Conservation (phyloP, 371 early-diverging fungal genomes). For the Zychaea mexicana region DNA sequence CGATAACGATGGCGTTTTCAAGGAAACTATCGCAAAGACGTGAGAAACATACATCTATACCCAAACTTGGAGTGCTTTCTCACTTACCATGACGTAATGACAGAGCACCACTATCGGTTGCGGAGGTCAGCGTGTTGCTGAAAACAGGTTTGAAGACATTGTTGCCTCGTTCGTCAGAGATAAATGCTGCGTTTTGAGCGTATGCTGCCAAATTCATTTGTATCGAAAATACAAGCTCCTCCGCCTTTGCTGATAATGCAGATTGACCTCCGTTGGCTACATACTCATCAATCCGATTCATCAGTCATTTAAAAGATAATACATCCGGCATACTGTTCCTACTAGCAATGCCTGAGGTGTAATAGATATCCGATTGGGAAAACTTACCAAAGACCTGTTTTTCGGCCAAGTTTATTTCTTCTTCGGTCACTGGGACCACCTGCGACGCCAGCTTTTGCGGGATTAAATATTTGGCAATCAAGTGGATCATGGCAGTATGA, state of each 20-base stretch:
- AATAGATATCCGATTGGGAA: no score
- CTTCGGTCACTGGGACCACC: conserved; percentile 41
- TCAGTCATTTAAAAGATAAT: no score
- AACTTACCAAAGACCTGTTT: conserved; percentile 27
- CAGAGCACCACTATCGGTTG: neutral
- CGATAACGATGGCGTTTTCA: conserved; percentile 28
- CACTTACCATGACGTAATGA: conserved; percentile 8
- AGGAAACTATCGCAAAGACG: conserved; percentile 14
- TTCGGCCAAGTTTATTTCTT: conserved; percentile 41
- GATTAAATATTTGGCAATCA: conserved; percentile 47
- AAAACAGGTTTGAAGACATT: conserved; percentile 15
- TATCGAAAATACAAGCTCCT: conserved; percentile 12
- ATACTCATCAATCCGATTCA: neutral
- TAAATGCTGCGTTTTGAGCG: conserved; percentile 22
- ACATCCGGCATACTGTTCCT: no score
- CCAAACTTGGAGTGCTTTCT: neutral
- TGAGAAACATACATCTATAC: neutral
- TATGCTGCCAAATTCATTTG: conserved; percentile 20
- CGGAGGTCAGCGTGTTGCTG: conserved; percentile 7
- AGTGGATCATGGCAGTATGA: conserved; percentile 45
- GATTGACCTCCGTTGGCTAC: neutral
- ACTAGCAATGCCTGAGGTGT: no score
- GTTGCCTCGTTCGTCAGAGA: conserved; percentile 10
- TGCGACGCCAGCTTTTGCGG: conserved; percentile 37
- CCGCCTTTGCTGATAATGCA: conserved; percentile 11